Percentiles rank a stretch among this genome's conserved stretches.
phyloP scores from a whole-genome alignment of 192 early-diverging fungal genomes.

The Spizellomyces sp. region DNA sequence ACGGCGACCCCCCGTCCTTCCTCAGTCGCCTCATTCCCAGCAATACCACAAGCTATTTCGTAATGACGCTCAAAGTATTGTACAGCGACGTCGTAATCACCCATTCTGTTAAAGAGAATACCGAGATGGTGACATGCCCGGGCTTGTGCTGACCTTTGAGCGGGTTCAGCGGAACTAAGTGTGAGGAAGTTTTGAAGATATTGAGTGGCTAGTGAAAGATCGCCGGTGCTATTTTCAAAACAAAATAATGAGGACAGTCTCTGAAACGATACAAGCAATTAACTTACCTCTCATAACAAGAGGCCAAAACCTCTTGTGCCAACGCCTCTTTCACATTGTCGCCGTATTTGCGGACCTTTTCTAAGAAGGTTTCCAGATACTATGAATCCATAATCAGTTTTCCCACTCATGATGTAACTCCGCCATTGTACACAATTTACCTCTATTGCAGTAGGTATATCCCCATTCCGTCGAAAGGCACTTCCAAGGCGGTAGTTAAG shows the following conservation, averaged over 20 bases:
- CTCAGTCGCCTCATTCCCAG: not conserved
- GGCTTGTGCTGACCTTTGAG: slow-evolving; percentile 37
- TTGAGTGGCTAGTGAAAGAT: slow-evolving; percentile 32
- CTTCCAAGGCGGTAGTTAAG: slow-evolving; percentile 43
- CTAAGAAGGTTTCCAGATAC: slow-evolving; percentile 46
- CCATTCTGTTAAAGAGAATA: slow-evolving; percentile 45
- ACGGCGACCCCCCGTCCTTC: not conserved
- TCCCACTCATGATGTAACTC: too few relatives aligned
- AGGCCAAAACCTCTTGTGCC: slow-evolving; percentile 46
- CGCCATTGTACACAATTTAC: slow-evolving; percentile 7
- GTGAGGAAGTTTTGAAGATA: slow-evolving; percentile 42
- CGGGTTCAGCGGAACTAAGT: slow-evolving; percentile 33
- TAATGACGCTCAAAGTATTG: slow-evolving; percentile 50
- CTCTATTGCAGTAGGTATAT: slow-evolving; percentile 35
- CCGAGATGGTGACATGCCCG: slow-evolving; percentile 56
- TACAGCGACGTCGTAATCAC: slow-evolving; percentile 42
- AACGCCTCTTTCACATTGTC: slow-evolving; percentile 40
- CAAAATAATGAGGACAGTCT: not conserved
- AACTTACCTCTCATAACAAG: slow-evolving; percentile 51
- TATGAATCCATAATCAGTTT: not conserved
- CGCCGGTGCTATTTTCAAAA: slow-evolving; percentile 33
- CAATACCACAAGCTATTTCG: slow-evolving; percentile 32
- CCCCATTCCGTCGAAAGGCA: slow-evolving; percentile 30
- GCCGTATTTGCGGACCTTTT: slow-evolving; percentile 26
- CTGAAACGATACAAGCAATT: not conserved